Evolutionary conservation across 2,329 filamentous ascomycete genomes (phyloP), one percentile per base, ranked within the genome.

Genomic region (Neodidymelliopsis sp.): DNA sequence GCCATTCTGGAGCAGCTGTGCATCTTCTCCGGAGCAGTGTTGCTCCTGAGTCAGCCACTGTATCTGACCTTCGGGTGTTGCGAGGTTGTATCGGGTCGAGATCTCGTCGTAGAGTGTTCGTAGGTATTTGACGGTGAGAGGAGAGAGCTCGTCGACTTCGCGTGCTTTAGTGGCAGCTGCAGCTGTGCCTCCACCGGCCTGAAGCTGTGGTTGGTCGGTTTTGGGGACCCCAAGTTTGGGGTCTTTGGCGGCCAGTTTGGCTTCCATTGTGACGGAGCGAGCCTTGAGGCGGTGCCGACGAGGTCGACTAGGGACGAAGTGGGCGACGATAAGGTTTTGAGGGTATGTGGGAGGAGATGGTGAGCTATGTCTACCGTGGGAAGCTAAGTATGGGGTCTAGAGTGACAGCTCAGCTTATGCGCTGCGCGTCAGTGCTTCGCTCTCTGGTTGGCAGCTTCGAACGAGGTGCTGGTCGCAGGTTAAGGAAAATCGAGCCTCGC

Each of bases 181-280:
- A 2, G 71, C 65, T 11, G 63, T 68, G 8, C 71, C 71, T 50
- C 71, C 71, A 28, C 71, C 71, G 10, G 71, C 71, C 54, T 74
- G 71, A 22, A 71, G 70, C 42, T 72, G 57, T 2, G 70, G 66
- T 19, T 69, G 43, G 39, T 67, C 62, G 40, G 63, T 46, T 53
- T 70, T 65, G 27, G 67, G 68, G 11, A 59, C 57, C 13, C 65
- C 68, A 30, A 71, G 49, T 58, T 71, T 71, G 34, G 37, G 51
- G 53, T 72, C 67, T 37, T 59, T 56, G 33, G 48, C 25, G 30
- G 55, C 42, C 49, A 58, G 47, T 37, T 60, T 58, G 45, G 50
- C 39, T 35, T 57, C 41, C 56, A 63, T 63, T 22, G 41, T 22
- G 46, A 3, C 24, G 22, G 19, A 13, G 16, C 16, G 11, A 13